Conservation (phyloP, 495 filamentous ascomycete species). For the Penicillium goetzii region DNA sequence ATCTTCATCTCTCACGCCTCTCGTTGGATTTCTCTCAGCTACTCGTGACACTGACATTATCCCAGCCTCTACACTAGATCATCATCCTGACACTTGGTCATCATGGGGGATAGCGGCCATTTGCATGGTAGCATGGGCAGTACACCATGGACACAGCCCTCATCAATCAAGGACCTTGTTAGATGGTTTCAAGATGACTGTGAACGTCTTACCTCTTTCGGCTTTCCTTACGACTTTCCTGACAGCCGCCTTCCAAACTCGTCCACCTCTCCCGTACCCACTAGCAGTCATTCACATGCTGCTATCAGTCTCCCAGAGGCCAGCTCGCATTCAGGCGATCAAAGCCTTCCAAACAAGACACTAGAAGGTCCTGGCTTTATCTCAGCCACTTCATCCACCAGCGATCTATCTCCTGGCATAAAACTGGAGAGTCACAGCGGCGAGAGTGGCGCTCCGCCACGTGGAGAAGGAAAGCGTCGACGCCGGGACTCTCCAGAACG, state of each 20-base stretch:
- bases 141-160: neutral
- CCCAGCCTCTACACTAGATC: neutral
- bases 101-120: neutral
- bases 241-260: too few species aligned
- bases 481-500: slow-evolving; percentile 36
- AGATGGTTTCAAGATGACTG: too few species aligned
- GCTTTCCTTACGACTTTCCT: too few species aligned
- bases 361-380: too few species aligned
- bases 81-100: neutral
- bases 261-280: too few species aligned
- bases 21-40: neutral
- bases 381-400: neutral
- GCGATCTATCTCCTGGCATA: neutral
- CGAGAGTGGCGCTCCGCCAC: neutral
- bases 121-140: too few species aligned
- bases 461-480: slow-evolving; percentile 9
- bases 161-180: too few species aligned
- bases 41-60: neutral
- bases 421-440: neutral
- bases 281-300: too few species aligned
- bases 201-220: too few species aligned
- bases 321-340: too few species aligned
- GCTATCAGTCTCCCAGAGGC: too few species aligned
- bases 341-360: too few species aligned
- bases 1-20: neutral